Evolutionary conservation across 345 rosid genomes (phyloP).

Genomic region (Conringia planisiliqua): DNA sequence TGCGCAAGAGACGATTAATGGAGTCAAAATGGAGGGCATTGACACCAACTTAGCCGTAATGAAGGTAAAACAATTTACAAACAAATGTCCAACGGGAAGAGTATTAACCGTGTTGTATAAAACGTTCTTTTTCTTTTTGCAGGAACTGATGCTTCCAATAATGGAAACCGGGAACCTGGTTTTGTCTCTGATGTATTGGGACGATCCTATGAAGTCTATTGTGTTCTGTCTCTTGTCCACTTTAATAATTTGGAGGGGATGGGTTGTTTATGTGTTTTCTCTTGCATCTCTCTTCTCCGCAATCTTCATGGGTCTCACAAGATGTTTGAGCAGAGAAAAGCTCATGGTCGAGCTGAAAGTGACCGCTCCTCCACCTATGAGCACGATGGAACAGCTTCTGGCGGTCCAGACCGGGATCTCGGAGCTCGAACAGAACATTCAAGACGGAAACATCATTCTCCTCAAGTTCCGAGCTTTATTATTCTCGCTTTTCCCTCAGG

Average conservation of each 20-base stretch:
- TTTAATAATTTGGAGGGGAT: constrained; percentile 69
- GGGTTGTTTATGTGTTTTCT: constrained; percentile 66
- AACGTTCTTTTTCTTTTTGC: constrained; percentile 16
- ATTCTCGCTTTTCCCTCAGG: constrained; percentile 77
- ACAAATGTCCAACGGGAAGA: not conserved
- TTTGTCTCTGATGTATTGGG: constrained; percentile 64
- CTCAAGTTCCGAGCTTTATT: constrained; percentile 84
- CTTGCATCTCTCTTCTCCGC: constrained; percentile 44
- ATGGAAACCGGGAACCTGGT: constrained; percentile 60
- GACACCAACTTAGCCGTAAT: constrained; percentile 95
- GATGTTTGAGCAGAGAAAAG: constrained; percentile 54
- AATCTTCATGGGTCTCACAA: constrained; percentile 63
- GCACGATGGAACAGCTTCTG: constrained; percentile 92
- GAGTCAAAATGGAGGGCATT: constrained; percentile 88
- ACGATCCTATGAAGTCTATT: constrained; percentile 63
- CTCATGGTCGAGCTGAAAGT: constrained; percentile 59
- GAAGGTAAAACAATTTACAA: constrained; percentile 56
- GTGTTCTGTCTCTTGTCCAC: constrained; percentile 62
- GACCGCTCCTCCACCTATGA: constrained; percentile 78
- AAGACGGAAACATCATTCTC: constrained; percentile 77
- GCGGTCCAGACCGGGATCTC: constrained; percentile 85
- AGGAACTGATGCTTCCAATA: constrained; percentile 83
- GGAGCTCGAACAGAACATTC: constrained; percentile 71
- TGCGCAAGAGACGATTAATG: constrained; percentile 88
- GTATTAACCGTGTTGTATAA: not conserved